Base-by-base conservation (phyloP, 192 early-diverging fungal species). In the Gonapodya sp. region DNA sequence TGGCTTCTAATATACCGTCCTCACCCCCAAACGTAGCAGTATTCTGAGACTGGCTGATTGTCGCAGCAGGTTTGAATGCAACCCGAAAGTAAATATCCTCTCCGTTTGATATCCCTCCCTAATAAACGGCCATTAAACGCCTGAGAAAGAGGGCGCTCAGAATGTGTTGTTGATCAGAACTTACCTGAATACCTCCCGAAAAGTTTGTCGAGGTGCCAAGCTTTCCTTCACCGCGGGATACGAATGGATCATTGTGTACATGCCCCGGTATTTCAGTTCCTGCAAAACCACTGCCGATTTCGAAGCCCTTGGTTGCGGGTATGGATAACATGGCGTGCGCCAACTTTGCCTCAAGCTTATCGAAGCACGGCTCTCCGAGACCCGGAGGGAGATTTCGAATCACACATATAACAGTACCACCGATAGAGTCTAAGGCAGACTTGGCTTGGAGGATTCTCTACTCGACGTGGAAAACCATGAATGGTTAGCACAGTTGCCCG, bases 241-340 rank as follows among this genome's bases (percentile, higher is more conserved):
- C 88, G 86, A 95, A 99, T 31, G 94, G 87, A 83, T 99, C 97
- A 82, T 99, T 99, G 84, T 99, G 97, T 78, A 95, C 86, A 85
- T 92, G 92, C 36, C 97, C 97, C 0, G 89, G 89, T 79, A 98
- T 92, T 31, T 86, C 88, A 0, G 97, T 97, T 33, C 96, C 97
- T 31, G 88, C 87, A 83, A 97, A 94, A 31, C 97, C 97, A 72
- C 92, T 94, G 0, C 97, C 97, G 77, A 98, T 93, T 85, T 99
- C 97, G 84, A 99, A 99, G 30, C 95, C 94, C 85, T 99, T 99
- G 31, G 97, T 99, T 1, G 97, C 96, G 1, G 97, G 97, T 80
- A 99, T 97, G 31, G 96, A 97, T 80, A 99, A 86, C 97, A 99
- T 99, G 2, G 96, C 97, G 83, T 99, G 97, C 1, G 97, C 97